Evolutionary conservation across 179 eudicot genomes (phyloP).

Genomic region (Corrigiola litoralis): DNA sequence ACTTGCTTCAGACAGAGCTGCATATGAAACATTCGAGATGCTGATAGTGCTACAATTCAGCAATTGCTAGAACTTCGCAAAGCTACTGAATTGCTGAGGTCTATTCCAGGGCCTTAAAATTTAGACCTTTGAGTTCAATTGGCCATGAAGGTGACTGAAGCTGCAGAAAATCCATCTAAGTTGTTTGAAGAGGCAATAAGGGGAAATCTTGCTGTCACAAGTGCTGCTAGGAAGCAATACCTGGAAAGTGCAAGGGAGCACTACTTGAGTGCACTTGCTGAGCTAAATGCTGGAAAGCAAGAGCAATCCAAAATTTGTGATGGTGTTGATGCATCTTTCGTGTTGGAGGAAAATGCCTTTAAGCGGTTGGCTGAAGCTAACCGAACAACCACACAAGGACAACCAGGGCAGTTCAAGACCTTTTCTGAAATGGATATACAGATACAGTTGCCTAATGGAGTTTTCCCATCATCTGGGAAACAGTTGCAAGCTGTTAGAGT

Average conservation of each 20-base stretch:
- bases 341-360: conserved; percentile 4
- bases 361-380: conserved; percentile 12
- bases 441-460: conserved; percentile 7
- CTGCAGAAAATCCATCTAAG: conserved; percentile 7
- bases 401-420: conserved; percentile 1
- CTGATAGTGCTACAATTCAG: background rate
- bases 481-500: conserved; percentile 4
- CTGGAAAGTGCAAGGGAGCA: conserved; percentile 29
- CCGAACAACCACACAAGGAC: conserved; percentile 1
- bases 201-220: background rate
- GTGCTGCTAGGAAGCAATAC: conserved; percentile 22
- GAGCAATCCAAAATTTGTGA: conserved; percentile 1
- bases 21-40: background rate
- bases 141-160: conserved; percentile 17
- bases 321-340: conserved; percentile 6
- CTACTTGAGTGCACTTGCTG: conserved; percentile 30
- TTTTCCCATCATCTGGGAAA: conserved; percentile 2
- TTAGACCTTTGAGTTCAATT: background rate
- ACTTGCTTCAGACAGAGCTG: conserved; percentile 4
- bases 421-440: conserved; percentile 18
- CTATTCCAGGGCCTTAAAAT: conserved; percentile 1
- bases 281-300: conserved; percentile 20
- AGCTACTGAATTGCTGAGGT: background rate
- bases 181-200: conserved; percentile 11
- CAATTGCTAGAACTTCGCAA: background rate